Percentiles rank a stretch among this genome's conserved stretches.
Evolutionary conservation across 495 filamentous ascomycete genomes (phyloP).

Genomic region (Sphaerosporella brunnea): DNA sequence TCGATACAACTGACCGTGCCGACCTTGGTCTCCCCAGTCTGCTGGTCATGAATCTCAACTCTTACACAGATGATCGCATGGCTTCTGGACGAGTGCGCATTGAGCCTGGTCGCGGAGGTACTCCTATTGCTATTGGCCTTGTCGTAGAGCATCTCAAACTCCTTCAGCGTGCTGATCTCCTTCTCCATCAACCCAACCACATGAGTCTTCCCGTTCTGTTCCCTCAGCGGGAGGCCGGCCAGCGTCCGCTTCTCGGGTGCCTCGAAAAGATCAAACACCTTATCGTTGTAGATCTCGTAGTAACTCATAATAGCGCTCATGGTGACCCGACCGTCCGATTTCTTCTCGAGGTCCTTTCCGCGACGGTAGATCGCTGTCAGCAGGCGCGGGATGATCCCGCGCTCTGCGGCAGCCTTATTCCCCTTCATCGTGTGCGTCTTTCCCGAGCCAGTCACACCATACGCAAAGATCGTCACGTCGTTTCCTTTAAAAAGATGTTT

Average conservation of each 20-base stretch:
- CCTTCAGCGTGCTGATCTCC: constrained; percentile 67
- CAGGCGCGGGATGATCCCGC: constrained; percentile 79
- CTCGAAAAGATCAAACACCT: constrained; percentile 85
- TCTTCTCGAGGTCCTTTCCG: constrained; percentile 73
- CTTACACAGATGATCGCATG: constrained; percentile 90
- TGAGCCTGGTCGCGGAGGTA: constrained; percentile 86
- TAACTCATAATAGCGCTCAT: constrained; percentile 75
- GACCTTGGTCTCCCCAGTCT: constrained; percentile 40
- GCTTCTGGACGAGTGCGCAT: constrained; percentile 81
- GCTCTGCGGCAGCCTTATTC: constrained; percentile 69
- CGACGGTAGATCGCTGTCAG: constrained; percentile 73
- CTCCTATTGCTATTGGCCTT: constrained; percentile 85
- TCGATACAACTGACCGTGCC: constrained; percentile 90
- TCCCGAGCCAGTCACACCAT: constrained; percentile 86
- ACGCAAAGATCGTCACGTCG: constrained; percentile 89
- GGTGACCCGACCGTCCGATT: constrained; percentile 51
- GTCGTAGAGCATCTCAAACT: constrained; percentile 84
- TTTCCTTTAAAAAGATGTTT: constrained; percentile 88
- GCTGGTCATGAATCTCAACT: constrained; percentile 53
- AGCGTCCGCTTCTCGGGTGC: constrained; percentile 74
- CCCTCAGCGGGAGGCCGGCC: constrained; percentile 71
- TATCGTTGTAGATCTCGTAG: constrained; percentile 97
- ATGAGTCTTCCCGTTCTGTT: constrained; percentile 77
- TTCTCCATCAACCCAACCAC: constrained; percentile 83
- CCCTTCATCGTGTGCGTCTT: constrained; percentile 99